Evolutionary conservation across 495 filamentous ascomycete species (phyloP), one percentile per base, ranked within the genome.

Genomic region (Patellaria atrata): DNA sequence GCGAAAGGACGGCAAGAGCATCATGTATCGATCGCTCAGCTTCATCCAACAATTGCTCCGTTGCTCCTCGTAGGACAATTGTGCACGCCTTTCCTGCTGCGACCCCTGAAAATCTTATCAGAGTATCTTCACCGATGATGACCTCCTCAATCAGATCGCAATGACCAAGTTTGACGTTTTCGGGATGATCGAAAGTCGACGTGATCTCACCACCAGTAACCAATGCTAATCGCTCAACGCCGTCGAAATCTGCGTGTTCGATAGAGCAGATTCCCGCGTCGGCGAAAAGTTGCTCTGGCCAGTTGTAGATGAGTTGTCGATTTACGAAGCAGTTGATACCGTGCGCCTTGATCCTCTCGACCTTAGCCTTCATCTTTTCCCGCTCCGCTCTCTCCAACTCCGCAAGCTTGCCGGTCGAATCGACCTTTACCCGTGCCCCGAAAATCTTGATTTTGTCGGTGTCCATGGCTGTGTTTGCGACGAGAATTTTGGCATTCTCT

Each of bases 261-360:
- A 97, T 97, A 11, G 86, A 93, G 64, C 91, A 75, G 59, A 97
- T 96, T 33, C 89, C 91, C 7, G 85, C 87, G 55, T 97, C 89
- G 16, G 87, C 81, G 56, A 97, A 97, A 31, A 97, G 78, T 61
- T 96, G 91, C 57, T 97, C 89, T 22, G 89, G 89, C 87, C 89
- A 96, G 70, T 97, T 97, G 70, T 97, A 97, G 61, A 97, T 97
- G 28, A 97, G 71, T 54, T 97, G 89, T 41, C 89, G 70, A 68
- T 97, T 97, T 54, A 97, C 91, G 62, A 97, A 97, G 66, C 91
- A 96, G 70, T 97, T 97, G 64, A 97, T 94, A 25, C 89, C 89
- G 51, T 97, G 91, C 22, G 83, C 72, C 73, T 96, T 97, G 66
- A 97, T 97, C 52, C 78, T 85, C 50, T 97, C 91, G 26, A 97